Evolutionary conservation across 2,329 filamentous ascomycete genomes (phyloP).

Genomic region (Phialophora macrospora): DNA sequence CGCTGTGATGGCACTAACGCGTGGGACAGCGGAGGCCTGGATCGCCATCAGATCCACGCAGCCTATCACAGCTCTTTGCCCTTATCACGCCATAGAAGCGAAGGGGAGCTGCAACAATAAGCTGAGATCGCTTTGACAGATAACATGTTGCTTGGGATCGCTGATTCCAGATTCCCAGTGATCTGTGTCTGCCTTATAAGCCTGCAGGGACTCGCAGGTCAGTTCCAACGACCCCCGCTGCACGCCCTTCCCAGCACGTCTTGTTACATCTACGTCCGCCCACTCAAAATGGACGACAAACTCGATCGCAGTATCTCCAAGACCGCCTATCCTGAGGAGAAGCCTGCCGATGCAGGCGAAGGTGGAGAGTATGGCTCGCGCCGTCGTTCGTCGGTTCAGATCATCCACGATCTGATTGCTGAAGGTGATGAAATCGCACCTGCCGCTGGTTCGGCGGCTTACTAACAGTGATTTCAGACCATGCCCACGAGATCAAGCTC

Average conservation of each 20-base stretch:
- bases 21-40: constrained; percentile 7
- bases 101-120: constrained; percentile 16
- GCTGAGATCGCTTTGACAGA: constrained; percentile 10
- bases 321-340: constrained; percentile 11
- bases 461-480: constrained; percentile 43
- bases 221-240: not conserved
- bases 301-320: constrained; percentile 11
- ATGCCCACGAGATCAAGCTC: constrained; percentile 57
- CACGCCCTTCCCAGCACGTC: constrained; percentile 2
- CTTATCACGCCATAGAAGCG: constrained; percentile 28
- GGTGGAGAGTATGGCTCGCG: not conserved
- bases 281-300: not conserved
- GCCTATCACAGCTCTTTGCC: constrained; percentile 19
- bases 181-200: constrained; percentile 6
- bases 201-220: constrained; percentile 4
- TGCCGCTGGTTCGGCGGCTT: not conserved
- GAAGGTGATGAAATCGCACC: constrained; percentile 37
- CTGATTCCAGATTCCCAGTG: not conserved
- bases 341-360: constrained; percentile 3
- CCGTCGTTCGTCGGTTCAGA: constrained; percentile 5
- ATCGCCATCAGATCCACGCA: constrained; percentile 6
- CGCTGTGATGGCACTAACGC: constrained; percentile 13
- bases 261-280: not conserved
- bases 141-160: not conserved
- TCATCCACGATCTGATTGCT: constrained; percentile 38